Evolutionary conservation across 2,329 filamentous ascomycete species (phyloP).

Genomic region (Aspergillus nomiae): DNA sequence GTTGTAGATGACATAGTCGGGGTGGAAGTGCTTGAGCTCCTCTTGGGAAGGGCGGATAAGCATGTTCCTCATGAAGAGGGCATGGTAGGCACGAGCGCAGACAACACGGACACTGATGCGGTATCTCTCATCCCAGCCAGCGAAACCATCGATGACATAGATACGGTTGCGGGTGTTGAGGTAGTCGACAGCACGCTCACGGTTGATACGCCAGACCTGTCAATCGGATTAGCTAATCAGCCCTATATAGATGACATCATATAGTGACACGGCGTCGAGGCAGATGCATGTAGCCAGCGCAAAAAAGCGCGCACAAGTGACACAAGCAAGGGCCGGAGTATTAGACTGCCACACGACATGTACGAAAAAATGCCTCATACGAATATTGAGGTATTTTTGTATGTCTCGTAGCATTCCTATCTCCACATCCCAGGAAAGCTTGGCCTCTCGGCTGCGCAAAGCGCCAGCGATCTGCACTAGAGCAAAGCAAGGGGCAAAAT

Average conservation of each 20-base stretch:
- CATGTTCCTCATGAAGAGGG: slow-evolving; percentile 99
- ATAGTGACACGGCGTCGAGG: slow-evolving; percentile 1
- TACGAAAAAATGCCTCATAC: slow-evolving; percentile 23
- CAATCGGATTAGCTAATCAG: slow-evolving; percentile 22
- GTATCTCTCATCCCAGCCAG: slow-evolving; percentile 98
- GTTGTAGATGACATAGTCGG: slow-evolving; percentile 99
- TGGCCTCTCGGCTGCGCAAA: slow-evolving; percentile 10
- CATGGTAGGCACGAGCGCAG: slow-evolving; percentile 98
- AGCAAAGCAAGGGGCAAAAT: slow-evolving; percentile 21
- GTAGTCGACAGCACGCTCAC: slow-evolving; percentile 97
- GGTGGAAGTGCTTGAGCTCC: slow-evolving; percentile 96
- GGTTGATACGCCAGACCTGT: slow-evolving; percentile 99
- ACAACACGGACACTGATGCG: slow-evolving; percentile 96
- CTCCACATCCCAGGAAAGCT: slow-evolving; percentile 18
- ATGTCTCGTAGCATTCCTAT: slow-evolving; percentile 6
- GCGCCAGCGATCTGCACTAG: slow-evolving; percentile 16
- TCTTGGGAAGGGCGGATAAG: slow-evolving; percentile 89
- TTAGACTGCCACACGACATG: slow-evolving; percentile 10
- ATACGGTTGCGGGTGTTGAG: slow-evolving; percentile 98
- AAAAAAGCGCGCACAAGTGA: not conserved
- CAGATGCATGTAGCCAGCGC: slow-evolving; percentile 8
- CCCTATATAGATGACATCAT: slow-evolving; percentile 34
- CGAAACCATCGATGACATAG: slow-evolving; percentile 96
- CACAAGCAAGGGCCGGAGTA: slow-evolving; percentile 18
- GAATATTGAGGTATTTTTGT: slow-evolving; percentile 18